A percentile compares a stretch with the other conserved stretches of the same genome.
Conservation (phyloP, 352 stramenopile species). For the Pythium dissimile region DNA sequence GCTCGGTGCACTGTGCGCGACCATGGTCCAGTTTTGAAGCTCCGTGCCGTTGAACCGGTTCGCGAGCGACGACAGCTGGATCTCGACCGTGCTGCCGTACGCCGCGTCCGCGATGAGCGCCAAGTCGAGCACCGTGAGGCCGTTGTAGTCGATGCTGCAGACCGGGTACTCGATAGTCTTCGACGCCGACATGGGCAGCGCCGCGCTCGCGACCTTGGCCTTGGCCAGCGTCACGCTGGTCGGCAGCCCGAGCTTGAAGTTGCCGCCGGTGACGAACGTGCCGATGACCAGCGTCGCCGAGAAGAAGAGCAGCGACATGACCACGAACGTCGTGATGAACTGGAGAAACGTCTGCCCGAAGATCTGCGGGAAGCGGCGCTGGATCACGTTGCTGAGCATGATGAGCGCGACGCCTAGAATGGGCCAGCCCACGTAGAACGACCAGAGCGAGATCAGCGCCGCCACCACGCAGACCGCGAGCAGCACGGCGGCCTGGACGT, state of each 20-base stretch:
- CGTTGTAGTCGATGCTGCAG: slow-evolving; percentile 53
- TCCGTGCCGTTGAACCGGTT: slow-evolving; percentile 81
- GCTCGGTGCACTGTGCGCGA: slow-evolving; percentile 51
- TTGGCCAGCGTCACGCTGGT: slow-evolving; percentile 20
- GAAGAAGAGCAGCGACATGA: slow-evolving; percentile 86
- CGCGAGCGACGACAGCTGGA: slow-evolving; percentile 70
- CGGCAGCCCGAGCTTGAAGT: slow-evolving; percentile 64
- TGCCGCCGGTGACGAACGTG: slow-evolving; percentile 77
- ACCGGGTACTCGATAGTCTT: slow-evolving; percentile 51
- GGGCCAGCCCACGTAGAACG: slow-evolving; percentile 76
- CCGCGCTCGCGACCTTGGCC: not conserved
- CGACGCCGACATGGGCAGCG: slow-evolving; percentile 1
- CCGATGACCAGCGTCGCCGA: slow-evolving; percentile 82
- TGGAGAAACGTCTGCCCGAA: slow-evolving; percentile 82
- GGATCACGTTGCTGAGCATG: slow-evolving; percentile 71
- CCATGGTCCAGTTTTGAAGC: slow-evolving; percentile 71
- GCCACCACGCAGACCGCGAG: slow-evolving; percentile 62
- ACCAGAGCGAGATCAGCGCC: slow-evolving; percentile 75
- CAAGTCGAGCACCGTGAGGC: slow-evolving; percentile 83
- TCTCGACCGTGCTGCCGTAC: slow-evolving; percentile 72
- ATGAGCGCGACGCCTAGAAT: slow-evolving; percentile 84
- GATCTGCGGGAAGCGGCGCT: slow-evolving; percentile 80
- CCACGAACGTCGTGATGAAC: slow-evolving; percentile 83
- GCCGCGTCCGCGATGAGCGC: slow-evolving; percentile 79
- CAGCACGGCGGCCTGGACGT: slow-evolving; percentile 58